Evolutionary conservation across 1,284 basidiomycete species (phyloP).

Genomic region (Flammula alnicola): DNA sequence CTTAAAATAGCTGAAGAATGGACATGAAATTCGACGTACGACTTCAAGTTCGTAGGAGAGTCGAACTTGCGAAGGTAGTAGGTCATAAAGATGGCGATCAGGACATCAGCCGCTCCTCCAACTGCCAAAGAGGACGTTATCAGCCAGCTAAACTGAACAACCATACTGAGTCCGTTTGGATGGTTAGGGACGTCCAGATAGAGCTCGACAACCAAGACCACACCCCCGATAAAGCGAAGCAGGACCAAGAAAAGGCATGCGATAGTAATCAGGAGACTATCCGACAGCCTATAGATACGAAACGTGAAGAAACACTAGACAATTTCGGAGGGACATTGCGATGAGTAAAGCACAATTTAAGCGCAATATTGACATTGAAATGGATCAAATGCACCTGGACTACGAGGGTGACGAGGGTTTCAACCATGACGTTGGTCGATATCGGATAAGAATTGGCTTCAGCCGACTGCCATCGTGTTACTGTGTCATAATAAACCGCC

Average conservation of each 20-base stretch:
- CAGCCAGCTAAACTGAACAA: conserved; percentile 15
- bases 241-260: conserved; percentile 1
- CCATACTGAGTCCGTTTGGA: conserved; percentile 13
- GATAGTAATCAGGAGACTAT: not conserved
- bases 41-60: conserved; percentile 8
- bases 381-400: conserved; percentile 11
- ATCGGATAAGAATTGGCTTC: conserved; percentile 20
- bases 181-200: conserved; percentile 16
- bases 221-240: conserved; percentile 10
- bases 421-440: conserved; percentile 12
- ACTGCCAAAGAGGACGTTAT: conserved; percentile 15
- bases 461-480: conserved; percentile 12
- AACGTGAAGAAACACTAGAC: conserved; percentile 14
- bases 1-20: not conserved
- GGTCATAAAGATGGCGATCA: conserved; percentile 17
- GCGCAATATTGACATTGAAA: no score
- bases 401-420: conserved; percentile 16
- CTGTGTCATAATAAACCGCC: conserved; percentile 18
- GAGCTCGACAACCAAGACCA: conserved; percentile 6
- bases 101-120: conserved; percentile 12
- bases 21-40: conserved; percentile 8
- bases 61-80: conserved; percentile 13
- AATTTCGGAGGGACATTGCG: no score
- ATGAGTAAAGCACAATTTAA: no score
- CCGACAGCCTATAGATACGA: conserved; percentile 12